Evolutionary conservation across 441 rosid species (phyloP), one percentile per base, ranked within the genome.

Genomic region (Adansonia grandidieri): DNA sequence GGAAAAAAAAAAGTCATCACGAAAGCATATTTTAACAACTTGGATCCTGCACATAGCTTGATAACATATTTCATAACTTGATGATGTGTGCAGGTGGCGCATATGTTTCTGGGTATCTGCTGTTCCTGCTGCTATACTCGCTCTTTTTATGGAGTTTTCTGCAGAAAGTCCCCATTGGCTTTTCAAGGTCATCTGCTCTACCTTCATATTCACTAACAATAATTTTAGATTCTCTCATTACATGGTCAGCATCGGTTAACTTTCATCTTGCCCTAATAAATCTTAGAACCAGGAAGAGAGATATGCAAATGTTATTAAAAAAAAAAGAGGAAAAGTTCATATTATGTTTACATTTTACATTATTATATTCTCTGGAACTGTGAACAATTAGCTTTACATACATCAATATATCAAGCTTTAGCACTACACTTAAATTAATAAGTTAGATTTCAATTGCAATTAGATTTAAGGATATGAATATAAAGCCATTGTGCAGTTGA

Each of bases 131-230:
- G 92, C 89, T 53, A 58, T 94, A 74, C 96, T 96, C 74, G 92
- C 90, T 77, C 71, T 94, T 60, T 85, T 88, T 75, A 92, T 96
- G 89, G 81, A 87, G 84, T 88, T 90, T 81, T 92, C 92, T 69
- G 96, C 88, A 3, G 99, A 96, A 87, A 89, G 94, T 84, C 99
- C 99, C 78, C 94, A 96, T 68, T 96, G 99, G 99, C 93, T 93
- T 84, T 91, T 88, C 83, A 96, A 96, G 98, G 99, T 93, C 63
- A 75, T 71, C 54, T 79, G 47, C 77, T 79, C 72, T 77, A 51
- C 50, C 40, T 19, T 73, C 64, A 17, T 72, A 71, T 51, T 53
- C n/a, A n/a, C n/a, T n/a, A n/a, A n/a, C n/a, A 50, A 51, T 6
- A 53, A 60, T 53, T 73, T 44, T 17, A 54, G 19, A 20, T 70